Conservation (phyloP, 2,329 filamentous ascomycete species). For the Fulvia fulva region DNA sequence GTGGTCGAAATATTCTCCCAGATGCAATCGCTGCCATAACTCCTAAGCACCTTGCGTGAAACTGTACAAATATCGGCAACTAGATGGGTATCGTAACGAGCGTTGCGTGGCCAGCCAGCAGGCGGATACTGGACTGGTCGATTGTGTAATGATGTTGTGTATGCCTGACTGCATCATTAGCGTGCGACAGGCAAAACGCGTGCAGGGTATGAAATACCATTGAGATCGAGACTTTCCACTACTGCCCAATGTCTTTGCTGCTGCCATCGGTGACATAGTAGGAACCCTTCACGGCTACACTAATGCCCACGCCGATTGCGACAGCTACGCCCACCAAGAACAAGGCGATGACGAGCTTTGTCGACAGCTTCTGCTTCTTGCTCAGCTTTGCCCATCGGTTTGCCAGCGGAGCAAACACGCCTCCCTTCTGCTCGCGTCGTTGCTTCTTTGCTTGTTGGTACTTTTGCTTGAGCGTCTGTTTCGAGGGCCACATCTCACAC, state of each 20-base stretch:
- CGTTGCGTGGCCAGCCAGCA: neutral
- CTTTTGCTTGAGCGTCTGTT: conserved; percentile 45
- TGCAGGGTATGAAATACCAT: neutral
- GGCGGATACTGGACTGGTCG: neutral
- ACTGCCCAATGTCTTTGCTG: conserved; percentile 11
- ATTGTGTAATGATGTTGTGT: neutral
- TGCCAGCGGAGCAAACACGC: conserved; percentile 25
- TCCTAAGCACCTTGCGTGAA: neutral
- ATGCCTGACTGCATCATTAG: neutral
- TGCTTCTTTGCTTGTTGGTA: conserved; percentile 35
- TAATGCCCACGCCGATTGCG: conserved; percentile 48
- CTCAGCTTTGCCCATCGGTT: conserved; percentile 37
- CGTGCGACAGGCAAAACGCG: neutral
- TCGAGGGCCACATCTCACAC: conserved; percentile 51
- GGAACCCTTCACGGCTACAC: conserved; percentile 46
- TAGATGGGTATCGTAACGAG: neutral
- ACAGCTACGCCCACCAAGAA: conserved; percentile 45
- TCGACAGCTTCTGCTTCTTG: conserved; percentile 43
- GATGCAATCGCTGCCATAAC: neutral
- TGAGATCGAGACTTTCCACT: neutral
- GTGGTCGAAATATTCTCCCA: neutral
- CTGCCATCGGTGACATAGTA: conserved; percentile 41
- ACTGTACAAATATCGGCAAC: neutral
- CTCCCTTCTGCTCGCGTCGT: conserved; percentile 30
- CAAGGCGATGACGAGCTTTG: conserved; percentile 44